A percentile compares a stretch with the other conserved stretches of the same genome.
Evolutionary conservation across 2,329 filamentous ascomycete species (phyloP).

Genomic region (Penicillium vulpinum): DNA sequence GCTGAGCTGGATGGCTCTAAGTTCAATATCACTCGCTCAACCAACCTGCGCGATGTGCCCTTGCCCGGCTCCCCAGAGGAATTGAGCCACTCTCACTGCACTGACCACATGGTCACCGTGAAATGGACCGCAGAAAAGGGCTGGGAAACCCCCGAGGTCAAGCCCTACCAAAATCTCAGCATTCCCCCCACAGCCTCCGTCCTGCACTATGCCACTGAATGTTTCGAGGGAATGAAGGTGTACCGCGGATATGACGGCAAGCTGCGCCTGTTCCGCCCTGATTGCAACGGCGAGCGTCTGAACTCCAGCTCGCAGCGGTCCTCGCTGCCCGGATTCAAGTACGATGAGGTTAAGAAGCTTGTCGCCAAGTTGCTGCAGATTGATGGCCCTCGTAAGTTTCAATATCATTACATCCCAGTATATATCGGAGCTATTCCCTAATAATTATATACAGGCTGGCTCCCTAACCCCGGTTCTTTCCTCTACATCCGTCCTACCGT

Average conservation of each 20-base stretch:
- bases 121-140: constrained; percentile 65
- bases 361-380: constrained; percentile 69
- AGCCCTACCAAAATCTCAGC: constrained; percentile 73
- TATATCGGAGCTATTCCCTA: not conserved
- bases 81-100: constrained; percentile 51
- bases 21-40: constrained; percentile 41
- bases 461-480: constrained; percentile 70
- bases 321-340: constrained; percentile 71
- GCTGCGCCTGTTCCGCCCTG: constrained; percentile 75
- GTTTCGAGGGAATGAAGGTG: constrained; percentile 83
- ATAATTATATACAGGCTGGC: constrained; percentile 61
- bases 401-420: not conserved
- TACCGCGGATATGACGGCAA: constrained; percentile 68
- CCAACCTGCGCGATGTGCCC: constrained; percentile 39
- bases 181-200: constrained; percentile 79
- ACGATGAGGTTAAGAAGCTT: constrained; percentile 70
- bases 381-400: constrained; percentile 57
- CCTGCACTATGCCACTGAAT: constrained; percentile 87
- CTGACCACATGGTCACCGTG: constrained; percentile 85
- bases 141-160: constrained; percentile 72
- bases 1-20: constrained; percentile 43
- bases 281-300: constrained; percentile 69
- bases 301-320: constrained; percentile 60
- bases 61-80: constrained; percentile 43
- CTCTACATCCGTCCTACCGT: constrained; percentile 85